Percentiles rank a stretch among this genome's conserved stretches.
Evolutionary conservation across 2,329 filamentous ascomycete genomes (phyloP).

Genomic region (Cordyceps cicadae): DNA sequence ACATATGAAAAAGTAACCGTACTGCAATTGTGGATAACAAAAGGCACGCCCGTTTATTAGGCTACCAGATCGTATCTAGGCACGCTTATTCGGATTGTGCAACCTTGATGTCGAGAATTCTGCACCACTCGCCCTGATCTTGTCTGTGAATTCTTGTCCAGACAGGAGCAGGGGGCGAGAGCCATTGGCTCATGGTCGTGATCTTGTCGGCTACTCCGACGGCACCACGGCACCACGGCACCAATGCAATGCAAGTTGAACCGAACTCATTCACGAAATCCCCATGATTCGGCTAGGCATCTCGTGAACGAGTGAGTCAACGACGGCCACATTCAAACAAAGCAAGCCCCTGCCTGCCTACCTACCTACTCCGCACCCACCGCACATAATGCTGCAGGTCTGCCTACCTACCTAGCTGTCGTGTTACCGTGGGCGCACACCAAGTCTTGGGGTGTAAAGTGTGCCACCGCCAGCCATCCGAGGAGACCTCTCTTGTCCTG

Average conservation of each 20-base stretch:
- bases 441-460: not conserved
- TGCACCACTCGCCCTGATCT: not conserved
- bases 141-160: not conserved
- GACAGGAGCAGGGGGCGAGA: not conserved
- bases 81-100: not conserved
- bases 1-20: not conserved
- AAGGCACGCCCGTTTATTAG: not conserved
- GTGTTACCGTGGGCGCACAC: not conserved
- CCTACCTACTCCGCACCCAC: too few species aligned
- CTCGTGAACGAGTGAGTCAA: not conserved
- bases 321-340: not conserved
- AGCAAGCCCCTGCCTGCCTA: too few species aligned
- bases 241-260: not conserved
- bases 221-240: not conserved
- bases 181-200: not conserved
- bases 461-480: not conserved
- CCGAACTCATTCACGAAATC: not conserved
- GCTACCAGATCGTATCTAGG: constrained; percentile 5
- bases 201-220: not conserved
- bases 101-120: constrained; percentile 11
- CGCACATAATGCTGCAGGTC: not conserved
- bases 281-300: not conserved
- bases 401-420: constrained; percentile 2
- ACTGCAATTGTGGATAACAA: not conserved
- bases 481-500: constrained; percentile 3